Conservation (phyloP, 2,329 filamentous ascomycete genomes). For the Graphium sp. region DNA sequence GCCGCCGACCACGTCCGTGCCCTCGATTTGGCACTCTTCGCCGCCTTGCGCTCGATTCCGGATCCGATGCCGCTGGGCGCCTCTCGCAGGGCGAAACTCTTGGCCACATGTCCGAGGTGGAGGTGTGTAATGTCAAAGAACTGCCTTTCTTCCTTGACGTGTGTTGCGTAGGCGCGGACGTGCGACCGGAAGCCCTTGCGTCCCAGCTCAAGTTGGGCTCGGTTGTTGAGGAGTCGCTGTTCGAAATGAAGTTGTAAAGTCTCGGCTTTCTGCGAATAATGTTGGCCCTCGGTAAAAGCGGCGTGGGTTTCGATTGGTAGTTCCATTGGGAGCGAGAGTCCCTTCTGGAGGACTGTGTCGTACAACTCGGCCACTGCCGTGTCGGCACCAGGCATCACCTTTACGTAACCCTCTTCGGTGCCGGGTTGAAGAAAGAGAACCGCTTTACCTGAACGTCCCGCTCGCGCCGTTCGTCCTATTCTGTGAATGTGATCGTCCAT, state of each 20-base stretch:
- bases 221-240: constrained; percentile 40
- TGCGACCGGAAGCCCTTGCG: constrained; percentile 81
- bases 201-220: constrained; percentile 61
- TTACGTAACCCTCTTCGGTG: constrained; percentile 79
- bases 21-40: constrained; percentile 15
- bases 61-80: constrained; percentile 67
- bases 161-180: constrained; percentile 86
- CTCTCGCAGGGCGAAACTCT: constrained; percentile 82
- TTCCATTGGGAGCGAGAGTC: constrained; percentile 42
- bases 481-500: constrained; percentile 88
- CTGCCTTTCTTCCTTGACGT: constrained; percentile 65
- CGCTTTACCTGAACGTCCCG: constrained; percentile 74
- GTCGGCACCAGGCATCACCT: constrained; percentile 39
- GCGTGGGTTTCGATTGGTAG: constrained; percentile 55
- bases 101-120: constrained; percentile 84
- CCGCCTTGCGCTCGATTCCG: constrained; percentile 28
- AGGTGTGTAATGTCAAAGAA: constrained; percentile 87
- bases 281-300: constrained; percentile 20
- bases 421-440: constrained; percentile 83
- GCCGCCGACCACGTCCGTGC: constrained; percentile 11
- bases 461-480: constrained; percentile 85
- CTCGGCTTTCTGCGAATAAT: constrained; percentile 34
- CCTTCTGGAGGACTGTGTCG: constrained; percentile 44
- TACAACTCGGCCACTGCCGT: constrained; percentile 31
- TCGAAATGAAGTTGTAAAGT: constrained; percentile 42